Percentiles rank a stretch among this genome's conserved stretches.
Evolutionary conservation across 345 rosid species (phyloP).

Genomic region (Eucalyptus shirleyi): DNA sequence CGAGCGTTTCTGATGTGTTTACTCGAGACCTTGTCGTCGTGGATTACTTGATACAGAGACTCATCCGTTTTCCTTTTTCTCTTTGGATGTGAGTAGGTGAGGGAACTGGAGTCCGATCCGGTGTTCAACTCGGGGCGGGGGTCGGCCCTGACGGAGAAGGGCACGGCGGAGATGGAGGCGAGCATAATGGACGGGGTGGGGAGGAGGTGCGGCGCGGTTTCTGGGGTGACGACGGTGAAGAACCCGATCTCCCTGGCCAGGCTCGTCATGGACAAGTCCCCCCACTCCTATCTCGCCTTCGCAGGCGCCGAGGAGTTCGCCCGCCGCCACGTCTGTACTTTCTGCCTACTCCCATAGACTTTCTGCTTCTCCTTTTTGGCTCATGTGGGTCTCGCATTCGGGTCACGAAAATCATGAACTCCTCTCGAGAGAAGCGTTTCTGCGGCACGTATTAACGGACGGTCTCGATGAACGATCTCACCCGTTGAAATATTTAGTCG

Average conservation of each 20-base stretch:
- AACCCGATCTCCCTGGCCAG: conserved; percentile 92
- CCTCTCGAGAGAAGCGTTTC: not conserved
- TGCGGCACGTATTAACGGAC: not conserved
- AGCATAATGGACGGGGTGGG: conserved; percentile 88
- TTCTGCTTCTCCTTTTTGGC: not conserved
- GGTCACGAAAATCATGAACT: not conserved
- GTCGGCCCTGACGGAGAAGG: conserved; percentile 79
- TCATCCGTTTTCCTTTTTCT: not conserved
- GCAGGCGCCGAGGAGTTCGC: conserved; percentile 92
- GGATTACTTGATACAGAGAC: not conserved
- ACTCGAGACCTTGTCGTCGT: not conserved
- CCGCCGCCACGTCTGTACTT: conserved; percentile 40
- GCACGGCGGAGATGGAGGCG: conserved; percentile 98
- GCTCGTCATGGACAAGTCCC: conserved; percentile 92
- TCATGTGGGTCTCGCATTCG: not conserved
- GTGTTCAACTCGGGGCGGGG: conserved; percentile 97
- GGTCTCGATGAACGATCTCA: not conserved
- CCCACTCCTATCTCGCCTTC: conserved; percentile 91
- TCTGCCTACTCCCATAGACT: not conserved
- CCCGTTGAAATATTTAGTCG: not conserved
- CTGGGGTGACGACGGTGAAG: conserved; percentile 77
- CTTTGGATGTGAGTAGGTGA: conserved; percentile 25
- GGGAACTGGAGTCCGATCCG: conserved; percentile 84
- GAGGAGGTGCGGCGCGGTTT: conserved; percentile 91
- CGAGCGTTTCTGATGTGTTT: not conserved